These are phyloP conservation scores for Globisporangium spiculum DNA, from an alignment of 352 stramenopile genomes.

Conservation along the genomic window DNA sequence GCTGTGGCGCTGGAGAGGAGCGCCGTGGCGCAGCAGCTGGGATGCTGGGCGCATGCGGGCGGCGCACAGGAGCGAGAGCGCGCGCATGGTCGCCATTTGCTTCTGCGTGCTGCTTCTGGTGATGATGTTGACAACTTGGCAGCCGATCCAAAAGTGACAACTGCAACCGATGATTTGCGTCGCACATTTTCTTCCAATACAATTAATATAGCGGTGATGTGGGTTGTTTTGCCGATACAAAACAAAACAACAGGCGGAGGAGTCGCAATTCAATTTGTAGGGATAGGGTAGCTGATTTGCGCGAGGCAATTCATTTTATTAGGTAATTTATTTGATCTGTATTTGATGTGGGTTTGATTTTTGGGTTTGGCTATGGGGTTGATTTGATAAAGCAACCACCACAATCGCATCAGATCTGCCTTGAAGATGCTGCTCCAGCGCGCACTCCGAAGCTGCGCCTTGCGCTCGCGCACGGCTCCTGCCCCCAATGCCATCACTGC, in stretches of 20 bases:
- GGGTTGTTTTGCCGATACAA: too few species aligned
- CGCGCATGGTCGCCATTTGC: background rate
- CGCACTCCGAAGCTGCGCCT: conserved; percentile 2
- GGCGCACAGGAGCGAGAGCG: background rate
- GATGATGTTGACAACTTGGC: background rate
- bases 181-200: too few species aligned
- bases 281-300: too few species aligned
- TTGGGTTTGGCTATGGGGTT: too few species aligned
- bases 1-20: conserved; percentile 9
- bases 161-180: background rate
- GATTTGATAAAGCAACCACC: background rate
- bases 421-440: conserved; percentile 11
- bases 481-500: too few species aligned
- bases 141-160: background rate
- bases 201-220: too few species aligned
- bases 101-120: background rate
- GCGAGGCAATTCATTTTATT: too few species aligned
- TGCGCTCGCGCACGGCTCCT: background rate
- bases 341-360: too few species aligned
- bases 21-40: conserved; percentile 3
- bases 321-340: too few species aligned
- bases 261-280: background rate
- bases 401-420: background rate
- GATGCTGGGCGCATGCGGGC: background rate
- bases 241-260: too few species aligned